Evolutionary conservation across 768 basidiomycete genomes (phyloP).

Genomic region (Lactarius sanguifluus): DNA sequence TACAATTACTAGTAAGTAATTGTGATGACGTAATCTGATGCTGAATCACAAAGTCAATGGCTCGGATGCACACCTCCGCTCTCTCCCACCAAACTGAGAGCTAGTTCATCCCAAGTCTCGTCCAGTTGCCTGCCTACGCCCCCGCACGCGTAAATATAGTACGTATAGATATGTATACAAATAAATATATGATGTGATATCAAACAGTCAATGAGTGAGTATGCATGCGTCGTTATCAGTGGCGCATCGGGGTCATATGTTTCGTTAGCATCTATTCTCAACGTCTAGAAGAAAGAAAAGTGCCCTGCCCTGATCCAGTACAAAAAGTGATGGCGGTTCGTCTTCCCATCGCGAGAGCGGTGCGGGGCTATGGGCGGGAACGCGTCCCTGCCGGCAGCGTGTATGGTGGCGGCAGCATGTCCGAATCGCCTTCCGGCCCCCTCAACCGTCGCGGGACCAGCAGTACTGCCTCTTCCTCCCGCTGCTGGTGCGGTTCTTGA

Average conservation of each 20-base stretch:
- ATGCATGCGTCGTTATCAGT: neutral
- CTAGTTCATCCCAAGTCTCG: neutral
- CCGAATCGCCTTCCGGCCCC: neutral
- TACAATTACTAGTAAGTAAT: too few species aligned
- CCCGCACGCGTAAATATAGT: neutral
- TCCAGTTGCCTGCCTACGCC: neutral
- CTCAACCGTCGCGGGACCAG: neutral
- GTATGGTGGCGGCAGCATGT: slow-evolving; percentile 13
- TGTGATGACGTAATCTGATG: neutral
- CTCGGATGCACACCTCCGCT: neutral
- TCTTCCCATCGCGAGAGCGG: neutral
- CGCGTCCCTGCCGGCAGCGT: neutral
- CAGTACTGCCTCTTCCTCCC: neutral
- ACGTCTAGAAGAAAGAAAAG: neutral
- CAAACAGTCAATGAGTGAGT: neutral
- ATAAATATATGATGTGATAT: neutral
- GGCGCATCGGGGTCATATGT: neutral
- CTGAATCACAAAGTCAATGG: neutral
- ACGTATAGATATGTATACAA: neutral
- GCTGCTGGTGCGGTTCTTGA: neutral
- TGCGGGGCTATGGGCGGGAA: neutral
- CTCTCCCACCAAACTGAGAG: neutral
- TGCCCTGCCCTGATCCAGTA: neutral
- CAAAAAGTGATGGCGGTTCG: neutral
- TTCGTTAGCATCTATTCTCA: neutral